Evolutionary conservation across 2,329 filamentous ascomycete species (phyloP).

Genomic region (Furcasterigmium sp.): DNA sequence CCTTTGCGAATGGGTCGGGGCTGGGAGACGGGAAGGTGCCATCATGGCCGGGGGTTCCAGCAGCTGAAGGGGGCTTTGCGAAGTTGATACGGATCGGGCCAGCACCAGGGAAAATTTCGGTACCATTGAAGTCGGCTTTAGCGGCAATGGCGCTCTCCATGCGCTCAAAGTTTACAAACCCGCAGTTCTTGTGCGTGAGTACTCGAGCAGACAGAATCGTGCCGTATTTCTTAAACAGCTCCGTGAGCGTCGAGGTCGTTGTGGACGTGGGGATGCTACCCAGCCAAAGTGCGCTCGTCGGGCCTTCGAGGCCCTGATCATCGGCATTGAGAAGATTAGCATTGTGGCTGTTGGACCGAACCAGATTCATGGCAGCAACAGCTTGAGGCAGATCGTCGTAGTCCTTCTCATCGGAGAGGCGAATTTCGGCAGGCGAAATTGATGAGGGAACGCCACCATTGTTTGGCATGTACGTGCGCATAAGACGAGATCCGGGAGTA

Average conservation of each 20-base stretch:
- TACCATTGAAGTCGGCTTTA: constrained; percentile 83
- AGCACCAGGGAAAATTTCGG: constrained; percentile 96
- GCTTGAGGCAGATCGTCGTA: constrained; percentile 78
- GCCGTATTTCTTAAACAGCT: constrained; percentile 93
- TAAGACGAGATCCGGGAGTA: constrained; percentile 59
- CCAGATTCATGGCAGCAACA: constrained; percentile 74
- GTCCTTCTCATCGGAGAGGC: constrained; percentile 68
- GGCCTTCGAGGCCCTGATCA: constrained; percentile 77
- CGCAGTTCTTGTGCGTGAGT: constrained; percentile 97
- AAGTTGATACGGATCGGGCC: constrained; percentile 95
- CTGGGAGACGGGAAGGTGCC: constrained; percentile 87
- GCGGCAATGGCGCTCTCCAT: constrained; percentile 87
- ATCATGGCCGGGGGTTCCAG: constrained; percentile 83
- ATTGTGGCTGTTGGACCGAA: constrained; percentile 59
- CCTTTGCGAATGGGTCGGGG: constrained; percentile 72
- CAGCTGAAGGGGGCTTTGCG: constrained; percentile 88
- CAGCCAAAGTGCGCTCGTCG: constrained; percentile 92
- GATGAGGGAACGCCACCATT: constrained; percentile 67
- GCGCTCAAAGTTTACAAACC: constrained; percentile 95
- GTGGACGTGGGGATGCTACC: constrained; percentile 97
- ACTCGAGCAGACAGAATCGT: constrained; percentile 88
- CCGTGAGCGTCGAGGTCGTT: constrained; percentile 87
- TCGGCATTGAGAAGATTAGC: constrained; percentile 66
- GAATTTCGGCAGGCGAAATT: constrained; percentile 70
- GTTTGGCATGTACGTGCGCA: constrained; percentile 72